Conservation (phyloP, 2,329 filamentous ascomycete genomes). For the Diplodia corticola region DNA sequence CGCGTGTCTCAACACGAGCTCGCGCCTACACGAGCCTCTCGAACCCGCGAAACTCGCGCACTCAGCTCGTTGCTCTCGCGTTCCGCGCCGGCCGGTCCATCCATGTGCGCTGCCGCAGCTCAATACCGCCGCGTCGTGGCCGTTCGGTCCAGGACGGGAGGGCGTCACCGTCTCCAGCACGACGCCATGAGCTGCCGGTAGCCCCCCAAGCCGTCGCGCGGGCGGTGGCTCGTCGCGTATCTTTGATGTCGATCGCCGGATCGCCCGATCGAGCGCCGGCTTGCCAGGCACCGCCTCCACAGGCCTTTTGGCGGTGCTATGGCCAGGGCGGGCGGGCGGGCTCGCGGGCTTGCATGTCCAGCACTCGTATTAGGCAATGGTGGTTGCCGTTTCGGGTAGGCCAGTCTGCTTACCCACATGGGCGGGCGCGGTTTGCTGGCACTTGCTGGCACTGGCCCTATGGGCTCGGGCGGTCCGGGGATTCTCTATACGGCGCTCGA, state of each 20-base stretch:
- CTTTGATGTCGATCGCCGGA: conserved; percentile 13
- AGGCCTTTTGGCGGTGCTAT: too few species aligned
- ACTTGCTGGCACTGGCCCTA: conserved; percentile 2
- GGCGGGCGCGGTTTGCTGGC: neutral
- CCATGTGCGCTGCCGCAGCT: neutral
- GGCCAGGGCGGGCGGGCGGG: neutral
- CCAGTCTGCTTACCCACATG: neutral
- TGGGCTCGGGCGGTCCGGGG: neutral
- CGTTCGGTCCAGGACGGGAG: neutral
- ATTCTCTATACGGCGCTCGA: conserved; percentile 5
- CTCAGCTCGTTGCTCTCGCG: neutral
- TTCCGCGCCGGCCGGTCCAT: neutral
- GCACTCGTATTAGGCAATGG: conserved; percentile 15
- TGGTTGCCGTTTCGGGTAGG: neutral
- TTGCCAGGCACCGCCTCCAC: conserved; percentile 13
- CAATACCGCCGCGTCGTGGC: neutral
- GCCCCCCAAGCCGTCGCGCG: neutral
- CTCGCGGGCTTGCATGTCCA: neutral
- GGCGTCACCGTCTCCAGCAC: neutral
- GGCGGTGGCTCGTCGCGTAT: conserved; percentile 9
- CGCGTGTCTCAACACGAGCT: neutral
- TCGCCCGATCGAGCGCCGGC: conserved; percentile 7
- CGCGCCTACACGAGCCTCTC: neutral
- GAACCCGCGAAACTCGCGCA: too few species aligned
- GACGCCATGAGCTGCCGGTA: neutral